Percentiles rank a stretch among this genome's conserved stretches.
phyloP scores from a whole-genome alignment of 805 yeast species.

The Wickerhamomyces ciferrii region DNA sequence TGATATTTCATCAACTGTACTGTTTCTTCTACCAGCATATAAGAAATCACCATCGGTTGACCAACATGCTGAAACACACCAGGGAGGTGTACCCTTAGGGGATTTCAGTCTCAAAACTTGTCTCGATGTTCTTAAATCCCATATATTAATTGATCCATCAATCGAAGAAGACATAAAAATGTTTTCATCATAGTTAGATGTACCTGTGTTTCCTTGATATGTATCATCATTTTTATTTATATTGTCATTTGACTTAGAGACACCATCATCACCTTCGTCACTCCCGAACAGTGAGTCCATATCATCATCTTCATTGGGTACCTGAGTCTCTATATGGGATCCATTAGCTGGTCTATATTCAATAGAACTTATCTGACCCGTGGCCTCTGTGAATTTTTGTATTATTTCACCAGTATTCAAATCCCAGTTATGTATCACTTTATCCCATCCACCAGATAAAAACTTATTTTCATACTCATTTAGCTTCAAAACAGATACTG shows the following conservation, averaged over 20 bases:
- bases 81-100: constrained; percentile 76
- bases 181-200: constrained; percentile 31
- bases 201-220: constrained; percentile 7
- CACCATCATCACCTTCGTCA: constrained; percentile 39
- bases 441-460: constrained; percentile 91
- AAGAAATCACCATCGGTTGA: constrained; percentile 73
- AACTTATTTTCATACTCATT: constrained; percentile 58
- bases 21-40: constrained; percentile 86
- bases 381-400: constrained; percentile 45
- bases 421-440: constrained; percentile 77
- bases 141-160: constrained; percentile 74
- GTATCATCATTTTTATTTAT: constrained; percentile 2
- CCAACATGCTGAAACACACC: constrained; percentile 93
- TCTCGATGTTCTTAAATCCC: constrained; percentile 65
- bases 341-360: constrained; percentile 58
- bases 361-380: constrained; percentile 77
- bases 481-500: constrained; percentile 69
- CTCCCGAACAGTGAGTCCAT: constrained; percentile 57
- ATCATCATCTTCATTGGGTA: constrained; percentile 33
- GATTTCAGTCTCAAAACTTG: constrained; percentile 45
- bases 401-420: constrained; percentile 59
- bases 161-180: constrained; percentile 76
- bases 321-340: constrained; percentile 11
- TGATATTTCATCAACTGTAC: constrained; percentile 74
- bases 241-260: not conserved